Percentiles rank a stretch among this genome's conserved stretches.
phyloP scores from a whole-genome alignment of 2,329 filamentous ascomycete genomes.

The Penicillium corylophilum region DNA sequence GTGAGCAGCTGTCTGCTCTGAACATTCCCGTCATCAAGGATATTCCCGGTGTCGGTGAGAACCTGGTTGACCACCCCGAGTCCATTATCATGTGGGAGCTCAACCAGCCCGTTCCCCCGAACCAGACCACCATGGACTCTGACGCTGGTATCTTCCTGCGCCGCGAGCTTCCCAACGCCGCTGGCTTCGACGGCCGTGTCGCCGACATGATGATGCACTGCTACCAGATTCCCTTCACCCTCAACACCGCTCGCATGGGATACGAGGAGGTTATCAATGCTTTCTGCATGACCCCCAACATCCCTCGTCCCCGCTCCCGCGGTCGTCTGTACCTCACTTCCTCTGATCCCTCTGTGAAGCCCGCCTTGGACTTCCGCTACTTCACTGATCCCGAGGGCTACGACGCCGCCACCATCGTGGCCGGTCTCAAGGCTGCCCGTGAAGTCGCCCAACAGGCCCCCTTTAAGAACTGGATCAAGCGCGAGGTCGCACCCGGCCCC shows the following conservation, averaged over 20 bases:
- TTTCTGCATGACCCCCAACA: constrained; percentile 93
- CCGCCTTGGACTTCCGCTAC: constrained; percentile 83
- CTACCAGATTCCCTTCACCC: constrained; percentile 90
- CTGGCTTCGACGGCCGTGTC: constrained; percentile 67
- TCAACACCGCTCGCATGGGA: constrained; percentile 79
- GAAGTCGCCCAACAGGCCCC: constrained; percentile 71
- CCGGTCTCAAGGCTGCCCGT: constrained; percentile 74
- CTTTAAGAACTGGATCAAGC: constrained; percentile 80
- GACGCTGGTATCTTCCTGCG: constrained; percentile 87
- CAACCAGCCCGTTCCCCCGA: constrained; percentile 70
- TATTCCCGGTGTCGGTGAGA: constrained; percentile 63
- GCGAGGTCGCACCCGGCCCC: constrained; percentile 76
- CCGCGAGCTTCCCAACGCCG: constrained; percentile 69
- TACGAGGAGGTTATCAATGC: constrained; percentile 71
- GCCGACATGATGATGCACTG: constrained; percentile 95
- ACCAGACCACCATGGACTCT: constrained; percentile 88
- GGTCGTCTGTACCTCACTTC: constrained; percentile 77
- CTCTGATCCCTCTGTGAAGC: constrained; percentile 72
- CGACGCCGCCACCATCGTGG: constrained; percentile 77
- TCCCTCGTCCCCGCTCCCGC: constrained; percentile 75
- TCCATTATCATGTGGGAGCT: constrained; percentile 74
- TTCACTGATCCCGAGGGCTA: constrained; percentile 85
- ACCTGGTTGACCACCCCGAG: constrained; percentile 65
- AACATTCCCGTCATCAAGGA: constrained; percentile 60
- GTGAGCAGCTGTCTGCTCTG: constrained; percentile 51